Evolutionary conservation across 129 eudicot genomes (phyloP), one percentile per base, ranked within the genome.

Genomic region (Ambrosia artemisiifolia): DNA sequence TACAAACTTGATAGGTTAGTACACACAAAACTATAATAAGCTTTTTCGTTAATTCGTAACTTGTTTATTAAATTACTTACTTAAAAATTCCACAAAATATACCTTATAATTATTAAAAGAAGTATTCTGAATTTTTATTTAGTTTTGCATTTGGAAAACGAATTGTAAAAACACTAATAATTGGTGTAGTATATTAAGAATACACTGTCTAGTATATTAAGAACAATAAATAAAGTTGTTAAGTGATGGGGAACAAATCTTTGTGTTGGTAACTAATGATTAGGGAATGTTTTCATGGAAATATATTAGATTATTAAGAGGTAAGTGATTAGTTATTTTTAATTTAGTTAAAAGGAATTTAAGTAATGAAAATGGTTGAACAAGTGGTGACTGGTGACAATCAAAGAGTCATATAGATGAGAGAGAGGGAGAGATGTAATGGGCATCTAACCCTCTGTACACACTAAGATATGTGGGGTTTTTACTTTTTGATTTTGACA

Each of bases 161-260:
- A 4, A 14, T 60, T 1, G 2, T 47, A 11, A 9, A 11, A 35
- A 3, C 6, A 30, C 6, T 14, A 65, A 65, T 65, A 43, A 66
- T 75, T 75, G 67, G 17, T 14, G 12, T 65, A 51, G 16, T 36
- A 34, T 18, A 36, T 11, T 10, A 34, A 3, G 54, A 24, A 6
- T 51, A 13, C 11, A 57, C 69, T 78, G 82, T 78, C 77, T 40
- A 17, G 50, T 50, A 42, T 50, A 70, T 47, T 78, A 40, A 63
- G 67, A 71, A 78, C 82, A 78, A 40, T 16, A 51, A 63, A 70
- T 67, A 33, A 71, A 78, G 73, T 64, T 73, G 77, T 55, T 71
- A 71, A 78, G 67, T 40, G 73, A 71, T 19, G 67, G 78, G 82
- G 82, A 71, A 60, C 82, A 78, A 71, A 78, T 78, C 82, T 78